phyloP scores from a whole-genome alignment of 768 basidiomycete species.

The Paxillus rubicundulus region DNA sequence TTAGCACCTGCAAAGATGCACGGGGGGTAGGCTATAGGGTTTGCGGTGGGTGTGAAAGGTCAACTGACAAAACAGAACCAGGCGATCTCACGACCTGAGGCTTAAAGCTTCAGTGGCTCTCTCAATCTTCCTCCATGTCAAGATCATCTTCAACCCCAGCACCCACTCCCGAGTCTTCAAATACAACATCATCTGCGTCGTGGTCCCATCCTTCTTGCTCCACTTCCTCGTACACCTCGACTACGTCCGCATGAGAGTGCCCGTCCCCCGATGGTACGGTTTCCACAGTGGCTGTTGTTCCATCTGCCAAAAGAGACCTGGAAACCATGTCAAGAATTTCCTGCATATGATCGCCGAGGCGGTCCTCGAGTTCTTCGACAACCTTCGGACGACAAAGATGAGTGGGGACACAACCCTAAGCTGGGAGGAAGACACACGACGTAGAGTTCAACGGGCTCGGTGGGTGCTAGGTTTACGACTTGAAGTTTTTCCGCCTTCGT shows the following conservation, averaged over 20 bases:
- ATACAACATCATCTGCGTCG: slow-evolving; percentile 50
- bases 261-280: neutral
- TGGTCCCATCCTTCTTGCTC: slow-evolving; percentile 31
- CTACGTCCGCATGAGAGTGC: neutral
- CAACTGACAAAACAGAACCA: neutral
- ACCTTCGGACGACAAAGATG: slow-evolving; percentile 50
- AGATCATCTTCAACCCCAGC: slow-evolving; percentile 68
- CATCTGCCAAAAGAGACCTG: slow-evolving; percentile 31
- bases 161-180: slow-evolving; percentile 67
- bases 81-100: neutral
- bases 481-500: slow-evolving; percentile 93
- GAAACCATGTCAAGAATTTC: slow-evolving; percentile 62
- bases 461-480: slow-evolving; percentile 86
- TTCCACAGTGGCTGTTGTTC: neutral
- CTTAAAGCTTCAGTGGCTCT: neutral
- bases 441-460: slow-evolving; percentile 80
- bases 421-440: slow-evolving; percentile 54
- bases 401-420: neutral
- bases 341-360: slow-evolving; percentile 68
- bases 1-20: too few relatives aligned
- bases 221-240: slow-evolving; percentile 18
- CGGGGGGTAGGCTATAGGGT: too few relatives aligned
- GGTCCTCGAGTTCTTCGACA: slow-evolving; percentile 87
- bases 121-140: slow-evolving; percentile 59
- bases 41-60: neutral